Percentiles rank a stretch among this genome's conserved stretches.
Conservation (phyloP, 768 basidiomycete genomes). For the Trametopsis cervina region DNA sequence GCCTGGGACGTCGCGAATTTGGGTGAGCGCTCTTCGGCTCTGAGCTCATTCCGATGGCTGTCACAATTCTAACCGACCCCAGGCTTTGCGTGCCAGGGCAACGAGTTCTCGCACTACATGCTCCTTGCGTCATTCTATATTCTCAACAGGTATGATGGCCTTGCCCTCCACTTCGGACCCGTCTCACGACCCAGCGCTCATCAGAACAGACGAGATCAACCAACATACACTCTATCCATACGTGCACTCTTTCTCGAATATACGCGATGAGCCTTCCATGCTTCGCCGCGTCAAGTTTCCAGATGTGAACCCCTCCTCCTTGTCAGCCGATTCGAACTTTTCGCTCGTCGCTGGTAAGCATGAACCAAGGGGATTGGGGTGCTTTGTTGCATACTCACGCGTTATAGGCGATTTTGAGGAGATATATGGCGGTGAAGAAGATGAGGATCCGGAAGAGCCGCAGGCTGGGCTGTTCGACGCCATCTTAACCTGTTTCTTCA, state of each 20-base stretch:
- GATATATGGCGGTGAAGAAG: conserved; percentile 57
- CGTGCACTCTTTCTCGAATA: conserved; percentile 89
- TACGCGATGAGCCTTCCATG: conserved; percentile 49
- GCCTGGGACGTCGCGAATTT: conserved; percentile 82
- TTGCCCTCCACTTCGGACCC: neutral
- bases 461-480: conserved; percentile 83
- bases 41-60: neutral
- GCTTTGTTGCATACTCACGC: neutral
- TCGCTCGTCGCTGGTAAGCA: conserved; percentile 76
- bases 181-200: neutral
- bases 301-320: conserved; percentile 72
- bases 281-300: conserved; percentile 69
- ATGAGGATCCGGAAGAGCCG: conserved; percentile 43
- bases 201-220: conserved; percentile 56
- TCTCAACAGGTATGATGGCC: conserved; percentile 52
- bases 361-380: neutral
- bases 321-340: conserved; percentile 62
- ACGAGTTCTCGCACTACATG: conserved; percentile 97
- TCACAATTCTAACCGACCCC: neutral
- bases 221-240: conserved; percentile 82
- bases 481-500: conserved; percentile 92
- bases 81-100: conserved; percentile 91
- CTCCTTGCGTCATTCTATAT: conserved; percentile 84
- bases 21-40: conserved; percentile 37
- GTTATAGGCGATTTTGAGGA: conserved; percentile 85